Evolutionary conservation across 352 stramenopile species (phyloP).

Genomic region (Saprolegnia parasitica): DNA sequence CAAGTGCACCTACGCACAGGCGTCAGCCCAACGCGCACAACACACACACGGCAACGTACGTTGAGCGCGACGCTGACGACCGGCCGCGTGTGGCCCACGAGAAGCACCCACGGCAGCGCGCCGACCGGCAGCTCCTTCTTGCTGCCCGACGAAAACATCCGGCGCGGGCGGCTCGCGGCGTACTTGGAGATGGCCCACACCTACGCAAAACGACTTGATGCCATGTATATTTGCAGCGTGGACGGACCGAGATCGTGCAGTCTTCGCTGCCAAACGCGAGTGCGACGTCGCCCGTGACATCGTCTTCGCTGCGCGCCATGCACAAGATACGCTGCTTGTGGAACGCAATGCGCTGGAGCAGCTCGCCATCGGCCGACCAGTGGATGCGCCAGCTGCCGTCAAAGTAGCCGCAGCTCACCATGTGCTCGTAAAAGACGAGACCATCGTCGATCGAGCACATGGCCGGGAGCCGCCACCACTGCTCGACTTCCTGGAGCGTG

Average conservation of each 20-base stretch:
- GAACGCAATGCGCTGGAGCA: slow-evolving; percentile 82
- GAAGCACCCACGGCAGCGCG: slow-evolving; percentile 68
- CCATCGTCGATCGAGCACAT: slow-evolving; percentile 69
- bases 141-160: slow-evolving; percentile 50
- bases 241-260: slow-evolving; percentile 62
- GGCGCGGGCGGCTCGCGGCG: slow-evolving; percentile 65
- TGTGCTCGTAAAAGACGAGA: slow-evolving; percentile 85
- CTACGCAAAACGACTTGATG: not conserved
- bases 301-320: slow-evolving; percentile 79
- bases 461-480: slow-evolving; percentile 80
- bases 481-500: slow-evolving; percentile 74
- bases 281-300: slow-evolving; percentile 79
- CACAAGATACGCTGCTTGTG: slow-evolving; percentile 85
- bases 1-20: slow-evolving; percentile 40
- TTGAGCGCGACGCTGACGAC: slow-evolving; percentile 77
- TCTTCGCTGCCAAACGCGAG: slow-evolving; percentile 82
- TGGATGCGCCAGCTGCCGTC: slow-evolving; percentile 85
- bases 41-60: slow-evolving; percentile 19
- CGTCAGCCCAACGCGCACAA: not conserved
- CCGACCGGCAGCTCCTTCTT: slow-evolving; percentile 82
- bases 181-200: slow-evolving; percentile 82
- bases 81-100: slow-evolving; percentile 70
- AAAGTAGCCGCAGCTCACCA: slow-evolving; percentile 82
- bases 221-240: not conserved
- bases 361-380: slow-evolving; percentile 77